Evolutionary conservation across 2,329 filamentous ascomycete genomes (phyloP), one percentile per base, ranked within the genome.

Genomic region (Fusarium concolor): DNA sequence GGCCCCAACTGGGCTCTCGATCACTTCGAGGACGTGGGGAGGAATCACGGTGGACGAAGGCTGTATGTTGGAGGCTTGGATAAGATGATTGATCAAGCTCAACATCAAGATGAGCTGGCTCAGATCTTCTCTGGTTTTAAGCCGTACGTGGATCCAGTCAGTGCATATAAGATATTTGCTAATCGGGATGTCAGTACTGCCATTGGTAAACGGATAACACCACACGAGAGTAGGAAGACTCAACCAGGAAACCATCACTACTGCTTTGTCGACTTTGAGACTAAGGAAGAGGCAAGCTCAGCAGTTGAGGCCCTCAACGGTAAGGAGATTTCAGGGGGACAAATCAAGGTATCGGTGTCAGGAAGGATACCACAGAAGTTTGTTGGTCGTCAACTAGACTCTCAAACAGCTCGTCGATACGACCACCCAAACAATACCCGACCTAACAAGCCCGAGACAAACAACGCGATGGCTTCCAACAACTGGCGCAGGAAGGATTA

Each of bases 221-320:
- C 84, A 65, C 88, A 82, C 74, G 87, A 80, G 72, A 87, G 77
- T 72, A 89, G 83, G 59, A 80, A 79, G 26, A 76, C 79, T n/a
- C 80, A 81, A 39, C 79, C 82, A 0, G 87, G 86, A 29, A 84
- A 87, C 65, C 83, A 88, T 72, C 85, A 90, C 77, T 90, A 88
- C 76, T 87, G 87, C 70, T 91, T 90, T 61, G 86, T 91, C n/a
- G 88, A 91, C 70, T 84, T 91, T 56, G 80, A 79, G 46, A 86
- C 82, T 8, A 74, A 78, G 1, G 83, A 87, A 52, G 85, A 90
- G 64, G 87, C 86, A 1, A 76, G 82, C 33, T 76, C 77, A 11
- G 88, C 87, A 22, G 80, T 86, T 3, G 71, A 67, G 28, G 43
- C 67, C 2, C 68, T 78, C 1, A 60, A 76, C 20, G 75, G 74